These are phyloP conservation scores for Spirogloea muscicola DNA, from an alignment of 139 green algal species.

Conservation along the genomic window DNA sequence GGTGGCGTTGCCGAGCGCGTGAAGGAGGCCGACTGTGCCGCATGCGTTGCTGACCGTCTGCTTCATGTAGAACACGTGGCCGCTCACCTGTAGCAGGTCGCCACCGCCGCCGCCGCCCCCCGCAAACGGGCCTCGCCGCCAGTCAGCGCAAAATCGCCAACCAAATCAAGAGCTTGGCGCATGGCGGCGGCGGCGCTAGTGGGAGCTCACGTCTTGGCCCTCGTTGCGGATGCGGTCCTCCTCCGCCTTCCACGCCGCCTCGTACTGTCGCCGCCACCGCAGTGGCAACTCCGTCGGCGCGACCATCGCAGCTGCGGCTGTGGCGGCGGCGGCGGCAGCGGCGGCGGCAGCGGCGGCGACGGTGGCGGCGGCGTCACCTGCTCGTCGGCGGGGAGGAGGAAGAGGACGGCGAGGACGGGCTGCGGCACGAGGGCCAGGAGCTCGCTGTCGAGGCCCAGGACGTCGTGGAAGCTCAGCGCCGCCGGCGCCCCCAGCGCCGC, in stretches of 20 bases:
- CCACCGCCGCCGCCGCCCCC: conserved; percentile 18
- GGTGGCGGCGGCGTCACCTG: conserved; percentile 22
- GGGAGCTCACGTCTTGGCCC: no score
- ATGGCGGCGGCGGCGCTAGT: conserved; percentile 49
- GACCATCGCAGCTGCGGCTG: neutral
- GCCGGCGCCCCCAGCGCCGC: no score
- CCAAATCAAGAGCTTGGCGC: conserved; percentile 45
- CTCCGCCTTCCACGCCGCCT: no score
- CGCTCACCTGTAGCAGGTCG: conserved; percentile 33
- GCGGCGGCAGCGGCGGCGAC: neutral
- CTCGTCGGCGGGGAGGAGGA: conserved; percentile 43
- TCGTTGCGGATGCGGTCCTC: no score
- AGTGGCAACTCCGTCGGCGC: neutral
- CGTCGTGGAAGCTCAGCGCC: conserved; percentile 47
- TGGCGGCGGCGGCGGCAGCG: neutral
- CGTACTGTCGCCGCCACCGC: no score
- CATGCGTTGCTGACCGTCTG: conserved; percentile 94
- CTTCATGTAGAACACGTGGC: conserved; percentile 79
- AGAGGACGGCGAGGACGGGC: conserved; percentile 46
- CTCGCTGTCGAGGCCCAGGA: conserved; percentile 47
- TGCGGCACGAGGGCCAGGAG: conserved; percentile 51
- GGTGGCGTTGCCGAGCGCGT: conserved; percentile 54
- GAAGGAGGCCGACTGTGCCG: conserved; percentile 87
- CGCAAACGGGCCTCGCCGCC: conserved; percentile 49
- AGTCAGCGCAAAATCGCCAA: conserved; percentile 49